A percentile compares a stretch with the other conserved stretches of the same genome.
These are phyloP conservation scores for Eucalyptus grandis DNA, from an alignment of 345 rosid genomes.

Conservation along the genomic window DNA sequence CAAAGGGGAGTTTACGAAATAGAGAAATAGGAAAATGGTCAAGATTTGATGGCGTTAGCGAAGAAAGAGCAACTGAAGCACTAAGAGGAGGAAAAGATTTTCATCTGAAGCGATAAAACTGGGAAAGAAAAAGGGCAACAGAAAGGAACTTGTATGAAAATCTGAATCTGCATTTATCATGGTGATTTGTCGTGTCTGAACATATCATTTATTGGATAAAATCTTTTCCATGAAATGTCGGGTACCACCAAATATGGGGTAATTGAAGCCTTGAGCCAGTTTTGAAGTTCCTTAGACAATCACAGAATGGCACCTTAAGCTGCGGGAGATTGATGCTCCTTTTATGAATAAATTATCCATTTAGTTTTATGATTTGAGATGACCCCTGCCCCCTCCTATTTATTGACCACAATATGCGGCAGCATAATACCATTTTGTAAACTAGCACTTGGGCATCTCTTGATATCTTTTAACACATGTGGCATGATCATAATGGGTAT, in stretches of 20 bases:
- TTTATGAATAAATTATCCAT: not conserved
- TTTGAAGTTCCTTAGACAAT: not conserved
- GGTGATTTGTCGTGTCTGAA: not conserved
- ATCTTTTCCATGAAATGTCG: not conserved
- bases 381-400: not conserved
- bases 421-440: not conserved
- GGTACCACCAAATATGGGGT: not conserved
- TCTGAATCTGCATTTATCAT: not conserved
- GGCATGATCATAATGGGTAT: not conserved
- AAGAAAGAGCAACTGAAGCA: not conserved
- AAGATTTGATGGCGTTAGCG: not conserved
- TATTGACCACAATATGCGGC: not conserved
- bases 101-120: not conserved
- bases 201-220: not conserved
- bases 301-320: not conserved
- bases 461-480: not conserved
- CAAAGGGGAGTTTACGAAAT: not conserved
- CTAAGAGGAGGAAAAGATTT: not conserved
- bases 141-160: not conserved
- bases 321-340: not conserved
- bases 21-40: not conserved
- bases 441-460: not conserved
- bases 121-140: not conserved
- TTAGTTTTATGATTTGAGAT: not conserved
- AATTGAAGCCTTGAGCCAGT: not conserved